A percentile compares a stretch with the other conserved stretches of the same genome.
These are phyloP conservation scores for Mortierella alpina DNA, from an alignment of 192 early-diverging fungal genomes.

Conservation along the genomic window DNA sequence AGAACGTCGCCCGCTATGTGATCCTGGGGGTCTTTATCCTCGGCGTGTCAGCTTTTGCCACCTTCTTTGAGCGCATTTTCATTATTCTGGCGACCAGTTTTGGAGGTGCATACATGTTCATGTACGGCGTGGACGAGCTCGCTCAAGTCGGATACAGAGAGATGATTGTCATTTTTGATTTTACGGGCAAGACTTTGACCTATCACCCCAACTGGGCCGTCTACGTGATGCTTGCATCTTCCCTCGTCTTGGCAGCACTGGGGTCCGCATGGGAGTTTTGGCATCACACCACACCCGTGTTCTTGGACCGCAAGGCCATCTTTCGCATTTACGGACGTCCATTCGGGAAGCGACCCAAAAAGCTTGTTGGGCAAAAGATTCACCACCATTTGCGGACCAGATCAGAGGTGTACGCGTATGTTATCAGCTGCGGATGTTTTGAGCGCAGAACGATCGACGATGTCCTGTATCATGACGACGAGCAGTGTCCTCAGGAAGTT, in stretches of 20 bases:
- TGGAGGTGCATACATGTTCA: constrained; percentile 62
- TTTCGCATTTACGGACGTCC: constrained; percentile 48
- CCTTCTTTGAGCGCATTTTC: constrained; percentile 56
- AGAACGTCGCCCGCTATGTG: constrained; percentile 40
- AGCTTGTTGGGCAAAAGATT: constrained; percentile 30
- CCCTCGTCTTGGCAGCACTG: constrained; percentile 16
- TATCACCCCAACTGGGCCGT: constrained; percentile 40
- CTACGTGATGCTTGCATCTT: constrained; percentile 35
- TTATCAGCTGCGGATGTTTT: constrained; percentile 17
- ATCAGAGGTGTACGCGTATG: constrained; percentile 20
- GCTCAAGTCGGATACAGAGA: constrained; percentile 59
- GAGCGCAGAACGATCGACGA: constrained; percentile 28
- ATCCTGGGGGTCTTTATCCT: constrained; percentile 43
- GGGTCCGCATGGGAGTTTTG: constrained; percentile 48
- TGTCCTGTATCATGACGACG: constrained; percentile 19
- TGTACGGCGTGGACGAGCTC: constrained; percentile 65
- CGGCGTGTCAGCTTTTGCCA: constrained; percentile 43
- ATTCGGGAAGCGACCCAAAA: constrained; percentile 42
- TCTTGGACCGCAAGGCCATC: constrained; percentile 32
- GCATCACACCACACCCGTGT: constrained; percentile 33
- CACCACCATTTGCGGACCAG: constrained; percentile 28
- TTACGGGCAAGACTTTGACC: constrained; percentile 41
- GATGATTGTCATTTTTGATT: constrained; percentile 53
- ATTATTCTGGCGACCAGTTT: constrained; percentile 61
- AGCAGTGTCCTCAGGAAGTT: not conserved